Conservation (phyloP, 805 yeast genomes). For the Kuraishia borneana region DNA sequence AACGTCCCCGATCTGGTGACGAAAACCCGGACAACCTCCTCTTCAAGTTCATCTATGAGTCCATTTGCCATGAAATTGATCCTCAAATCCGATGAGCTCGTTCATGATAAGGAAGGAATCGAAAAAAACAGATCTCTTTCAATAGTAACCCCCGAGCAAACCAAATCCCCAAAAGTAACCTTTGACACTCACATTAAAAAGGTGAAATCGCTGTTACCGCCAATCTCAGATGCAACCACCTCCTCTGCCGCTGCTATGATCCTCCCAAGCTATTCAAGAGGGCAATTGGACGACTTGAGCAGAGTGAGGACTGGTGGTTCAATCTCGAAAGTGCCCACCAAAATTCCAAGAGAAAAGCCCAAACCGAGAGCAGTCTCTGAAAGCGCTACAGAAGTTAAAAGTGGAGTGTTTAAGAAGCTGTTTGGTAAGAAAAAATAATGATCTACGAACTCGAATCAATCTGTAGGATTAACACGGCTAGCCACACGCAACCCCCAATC, state of each 20-base stretch:
- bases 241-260: neutral
- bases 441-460: neutral
- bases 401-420: conserved; percentile 1
- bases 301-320: neutral
- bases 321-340: neutral
- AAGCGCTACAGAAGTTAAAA: neutral
- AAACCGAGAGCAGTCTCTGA: neutral
- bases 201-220: conserved; percentile 3
- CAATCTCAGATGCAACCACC: neutral
- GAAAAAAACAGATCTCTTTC: neutral
- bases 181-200: conserved; percentile 1
- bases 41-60: neutral
- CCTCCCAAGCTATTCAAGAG: neutral
- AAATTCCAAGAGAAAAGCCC: neutral
- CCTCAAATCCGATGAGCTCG: neutral
- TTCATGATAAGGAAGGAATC: neutral
- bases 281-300: neutral
- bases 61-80: neutral
- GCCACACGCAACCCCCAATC: neutral
- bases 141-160: neutral
- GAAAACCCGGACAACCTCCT: neutral
- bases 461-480: neutral
- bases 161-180: neutral
- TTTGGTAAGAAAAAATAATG: conserved; percentile 1
- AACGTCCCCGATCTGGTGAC: neutral